Base-by-base conservation (phyloP, 768 basidiomycete genomes). In the Solioccasus polychromus region DNA sequence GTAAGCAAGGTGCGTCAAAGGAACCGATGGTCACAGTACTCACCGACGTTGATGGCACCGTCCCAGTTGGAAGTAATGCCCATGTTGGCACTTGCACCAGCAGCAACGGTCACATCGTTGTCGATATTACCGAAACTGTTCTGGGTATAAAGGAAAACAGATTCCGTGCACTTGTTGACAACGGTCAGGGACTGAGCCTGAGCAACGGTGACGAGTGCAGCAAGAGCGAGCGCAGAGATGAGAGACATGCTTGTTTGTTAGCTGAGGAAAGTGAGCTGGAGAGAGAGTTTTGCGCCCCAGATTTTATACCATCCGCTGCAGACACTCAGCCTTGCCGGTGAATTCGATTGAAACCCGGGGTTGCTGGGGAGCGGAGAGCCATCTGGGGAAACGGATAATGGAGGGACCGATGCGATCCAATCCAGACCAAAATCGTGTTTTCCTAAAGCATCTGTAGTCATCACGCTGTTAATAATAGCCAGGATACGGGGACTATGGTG, bases 31-130 rank as follows among this genome's bases (percentile, higher is more conserved):
- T 12, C 9, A n/a, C n/a, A n/a, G n/a, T 1, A 35, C 64, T 44
- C 38, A 64, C 62, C 62, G 29, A 60, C 60, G 28, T 64, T 67
- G 39, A 64, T 11, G 19, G 62, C 57, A 35, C 64, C 63, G 5
- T 62, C 63, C 62, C 62, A 64, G 57, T 64, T 42, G 39, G 57
- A 54, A 29, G 60, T 66, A 9, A 64, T 64, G 26, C 57, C 62
- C 51, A 63, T 6, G 58, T 68, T 55, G 31, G 24, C 17, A 25
- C 52, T 63, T 19, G 42, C 51, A 17, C 60, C 67, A 19, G 50
- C 44, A 29, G 28, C 45, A 17, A 66, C 45, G 26, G 39, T 51
- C 30, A 68, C 51, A 25, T 67, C 42, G 54, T 63, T 68, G 2
- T 23, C 7, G 36, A 66, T 55, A 24, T 19, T 34, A 25, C 64